Evolutionary conservation across 176 grass and related monocot genomes (phyloP).

Genomic region (Musa schizocarpa): DNA sequence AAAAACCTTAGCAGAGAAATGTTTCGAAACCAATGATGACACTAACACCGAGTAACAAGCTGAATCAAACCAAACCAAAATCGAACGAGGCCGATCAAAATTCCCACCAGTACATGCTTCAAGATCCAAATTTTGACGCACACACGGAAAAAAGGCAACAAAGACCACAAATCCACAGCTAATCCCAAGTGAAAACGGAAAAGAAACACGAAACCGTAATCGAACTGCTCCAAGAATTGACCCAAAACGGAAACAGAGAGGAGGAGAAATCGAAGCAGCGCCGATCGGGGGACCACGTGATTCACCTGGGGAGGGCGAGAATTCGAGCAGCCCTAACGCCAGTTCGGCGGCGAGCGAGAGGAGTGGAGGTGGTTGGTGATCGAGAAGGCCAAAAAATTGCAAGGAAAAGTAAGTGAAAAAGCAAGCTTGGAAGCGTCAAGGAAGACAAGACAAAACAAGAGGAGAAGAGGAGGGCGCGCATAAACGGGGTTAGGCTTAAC

Average conservation of each 20-base stretch:
- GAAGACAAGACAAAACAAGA: neutral
- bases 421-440: neutral
- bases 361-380: neutral
- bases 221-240: neutral
- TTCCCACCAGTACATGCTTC: neutral
- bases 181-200: neutral
- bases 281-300: neutral
- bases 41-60: neutral
- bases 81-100: neutral
- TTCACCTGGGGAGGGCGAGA: neutral
- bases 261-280: neutral
- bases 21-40: no score
- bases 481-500: no score
- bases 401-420: neutral
- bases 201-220: neutral
- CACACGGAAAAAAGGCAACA: neutral
- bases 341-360: neutral
- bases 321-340: neutral
- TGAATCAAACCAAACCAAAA: neutral
- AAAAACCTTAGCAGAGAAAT: neutral
- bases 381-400: neutral
- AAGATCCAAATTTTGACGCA: neutral
- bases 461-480: no score
- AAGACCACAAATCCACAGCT: neutral
- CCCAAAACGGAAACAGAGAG: neutral